These are phyloP conservation scores for Dendrocalamus sinicus DNA, from an alignment of 176 grass and related monocot genomes.

Conservation along the genomic window DNA sequence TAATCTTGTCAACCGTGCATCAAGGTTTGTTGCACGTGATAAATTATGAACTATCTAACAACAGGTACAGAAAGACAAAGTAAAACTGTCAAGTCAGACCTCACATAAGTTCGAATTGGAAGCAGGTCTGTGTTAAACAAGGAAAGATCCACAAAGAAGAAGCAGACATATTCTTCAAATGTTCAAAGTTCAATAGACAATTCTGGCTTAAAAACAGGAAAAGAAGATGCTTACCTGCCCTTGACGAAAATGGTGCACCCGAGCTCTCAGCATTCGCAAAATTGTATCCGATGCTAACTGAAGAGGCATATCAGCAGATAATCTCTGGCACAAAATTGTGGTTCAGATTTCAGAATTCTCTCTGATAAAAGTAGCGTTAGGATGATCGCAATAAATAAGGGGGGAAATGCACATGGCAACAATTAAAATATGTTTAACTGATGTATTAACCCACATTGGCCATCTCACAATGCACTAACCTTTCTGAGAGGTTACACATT, in stretches of 20 bases:
- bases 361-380: conserved; percentile 16
- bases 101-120: background rate
- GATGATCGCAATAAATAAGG: background rate
- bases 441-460: background rate
- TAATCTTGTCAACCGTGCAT: conserved; percentile 75
- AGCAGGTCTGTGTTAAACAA: conserved; percentile 16
- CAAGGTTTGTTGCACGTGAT: conserved; percentile 79
- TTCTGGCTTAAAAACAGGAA: background rate
- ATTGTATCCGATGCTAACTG: conserved; percentile 92
- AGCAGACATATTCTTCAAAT: background rate
- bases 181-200: background rate
- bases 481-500: background rate
- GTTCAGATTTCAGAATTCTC: conserved; percentile 26
- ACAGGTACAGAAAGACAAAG: conserved; percentile 18
- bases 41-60: conserved; percentile 86
- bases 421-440: background rate
- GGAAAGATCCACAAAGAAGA: background rate
- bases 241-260: conserved; percentile 92
- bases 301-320: conserved; percentile 93
- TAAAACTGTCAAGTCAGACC: background rate
- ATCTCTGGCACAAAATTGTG: conserved; percentile 64
- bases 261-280: conserved; percentile 88
- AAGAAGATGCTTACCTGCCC: conserved; percentile 64
- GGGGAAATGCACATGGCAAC: background rate
- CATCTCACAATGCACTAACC: background rate